Conservation (phyloP, 345 rosid genomes). For the Brassica juncea region DNA sequence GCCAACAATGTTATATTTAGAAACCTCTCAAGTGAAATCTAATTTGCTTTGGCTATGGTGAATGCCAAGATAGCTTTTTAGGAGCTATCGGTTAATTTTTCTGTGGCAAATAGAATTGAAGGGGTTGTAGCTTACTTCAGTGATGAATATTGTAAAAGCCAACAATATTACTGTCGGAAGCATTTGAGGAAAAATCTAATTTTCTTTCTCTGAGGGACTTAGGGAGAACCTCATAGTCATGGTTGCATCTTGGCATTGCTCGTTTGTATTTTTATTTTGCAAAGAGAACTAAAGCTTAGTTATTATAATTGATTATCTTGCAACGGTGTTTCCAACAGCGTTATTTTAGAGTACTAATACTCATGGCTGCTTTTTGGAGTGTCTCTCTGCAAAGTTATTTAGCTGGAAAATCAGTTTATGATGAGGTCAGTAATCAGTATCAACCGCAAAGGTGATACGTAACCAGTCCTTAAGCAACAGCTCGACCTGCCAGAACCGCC, state of each 20-base stretch:
- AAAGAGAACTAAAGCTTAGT: neutral
- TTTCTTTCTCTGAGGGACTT: neutral
- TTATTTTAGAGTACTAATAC: neutral
- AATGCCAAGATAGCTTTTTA: neutral
- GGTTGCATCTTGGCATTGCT: neutral
- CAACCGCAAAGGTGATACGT: conserved; percentile 58
- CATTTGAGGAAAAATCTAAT: neutral
- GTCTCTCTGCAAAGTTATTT: conserved; percentile 22
- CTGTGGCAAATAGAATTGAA: neutral
- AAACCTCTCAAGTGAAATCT: neutral
- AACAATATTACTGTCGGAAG: conserved; percentile 3
- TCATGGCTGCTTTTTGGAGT: conserved; percentile 28
- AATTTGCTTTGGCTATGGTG: neutral
- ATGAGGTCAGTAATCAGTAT: conserved; percentile 45
- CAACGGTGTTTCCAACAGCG: neutral
- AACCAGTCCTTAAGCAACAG: conserved; percentile 64
- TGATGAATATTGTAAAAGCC: neutral
- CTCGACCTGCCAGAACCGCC: conserved; percentile 45
- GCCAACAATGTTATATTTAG: neutral
- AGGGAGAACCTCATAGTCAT: neutral
- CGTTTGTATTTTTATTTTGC: neutral
- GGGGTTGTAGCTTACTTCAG: neutral
- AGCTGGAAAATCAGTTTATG: conserved; percentile 38
- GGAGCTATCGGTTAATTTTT: neutral
- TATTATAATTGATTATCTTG: neutral